A percentile compares a stretch with the other conserved stretches of the same genome.
Conservation (phyloP, 2,329 filamentous ascomycete genomes). For the Cordyceps javanica region DNA sequence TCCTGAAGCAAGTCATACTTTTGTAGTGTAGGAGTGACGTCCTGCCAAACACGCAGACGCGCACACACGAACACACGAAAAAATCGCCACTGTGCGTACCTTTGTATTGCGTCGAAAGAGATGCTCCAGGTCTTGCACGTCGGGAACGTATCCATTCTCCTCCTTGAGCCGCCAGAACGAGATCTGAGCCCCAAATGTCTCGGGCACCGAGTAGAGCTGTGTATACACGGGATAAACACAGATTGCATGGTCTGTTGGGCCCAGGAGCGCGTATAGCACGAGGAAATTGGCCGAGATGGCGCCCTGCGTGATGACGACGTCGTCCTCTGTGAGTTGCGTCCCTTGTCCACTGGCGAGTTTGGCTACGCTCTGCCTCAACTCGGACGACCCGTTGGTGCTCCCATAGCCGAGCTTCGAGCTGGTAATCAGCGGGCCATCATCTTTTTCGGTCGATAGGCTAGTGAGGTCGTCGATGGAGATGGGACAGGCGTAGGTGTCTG, state of each 20-base stretch:
- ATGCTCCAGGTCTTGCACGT: constrained; percentile 57
- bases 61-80: no score
- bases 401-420: constrained; percentile 65
- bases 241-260: constrained; percentile 73
- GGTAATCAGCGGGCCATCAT: constrained; percentile 35
- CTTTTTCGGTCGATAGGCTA: constrained; percentile 50
- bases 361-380: constrained; percentile 59
- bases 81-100: constrained; percentile 47
- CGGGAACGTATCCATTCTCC: constrained; percentile 59
- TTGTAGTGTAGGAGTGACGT: neutral
- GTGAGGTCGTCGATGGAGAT: constrained; percentile 65
- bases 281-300: constrained; percentile 83
- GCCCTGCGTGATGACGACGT: constrained; percentile 71
- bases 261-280: constrained; percentile 65
- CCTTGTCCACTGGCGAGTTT: constrained; percentile 55
- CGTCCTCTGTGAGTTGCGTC: constrained; percentile 43
- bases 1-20: constrained; percentile 20
- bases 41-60: neutral
- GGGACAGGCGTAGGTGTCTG: constrained; percentile 72
- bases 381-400: constrained; percentile 60
- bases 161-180: constrained; percentile 66
- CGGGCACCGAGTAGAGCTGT: constrained; percentile 71
- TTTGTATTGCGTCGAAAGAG: constrained; percentile 66
- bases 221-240: constrained; percentile 86
- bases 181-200: constrained; percentile 69